Base-by-base conservation (phyloP, 2,329 filamentous ascomycete species). In the Colletotrichum orchidophilum region DNA sequence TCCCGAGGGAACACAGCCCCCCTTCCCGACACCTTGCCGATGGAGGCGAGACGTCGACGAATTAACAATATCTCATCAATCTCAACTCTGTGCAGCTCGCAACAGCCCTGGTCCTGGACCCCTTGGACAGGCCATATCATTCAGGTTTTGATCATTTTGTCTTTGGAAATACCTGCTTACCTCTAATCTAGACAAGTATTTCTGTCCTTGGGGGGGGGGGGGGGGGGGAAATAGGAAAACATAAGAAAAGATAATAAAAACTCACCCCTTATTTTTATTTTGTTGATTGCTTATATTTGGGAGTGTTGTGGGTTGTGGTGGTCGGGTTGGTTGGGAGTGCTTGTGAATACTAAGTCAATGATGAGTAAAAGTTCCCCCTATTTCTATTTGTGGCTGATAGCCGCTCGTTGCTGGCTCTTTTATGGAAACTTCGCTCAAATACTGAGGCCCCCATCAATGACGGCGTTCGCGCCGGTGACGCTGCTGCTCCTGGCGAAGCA, bases 391-490 rank as follows among this genome's bases (percentile, higher is more conserved):
- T n/a, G n/a, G 12, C 35, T 15, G 35, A 15, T 3, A 39, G 18
- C 15, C 35, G 13, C 35, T 39, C 18, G 13, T 12, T 12, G 35
- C 35, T 39, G 5, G 35, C 35, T 39, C 35, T 3, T 15, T 39
- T 13, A 33, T 2, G 11, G 31, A 3, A 8, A 5, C 31, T 33
- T 33, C 11, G 5, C 31, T 70, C 15, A 73, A 29, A 73, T 39
- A n/a, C 60, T 66, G 57, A 72, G 12, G 12, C 72, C 72, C n/a
- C 70, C 70, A 26, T 90, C 87, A 55, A 89, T 78, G 15, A 89
- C 75, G 1, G 84, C 81, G 74, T 89, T 89, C 27, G 84, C 81
- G 0, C 87, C 87, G 3, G 88, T 90, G 27, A 85, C 83, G 31
- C 83, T 86, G 74, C 79, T 83, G 39, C 80, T 86, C 70, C 82